A percentile compares a stretch with the other conserved stretches of the same genome.
Evolutionary conservation across 2,329 filamentous ascomycete genomes (phyloP).

Genomic region (Fusarium praegraminearum): DNA sequence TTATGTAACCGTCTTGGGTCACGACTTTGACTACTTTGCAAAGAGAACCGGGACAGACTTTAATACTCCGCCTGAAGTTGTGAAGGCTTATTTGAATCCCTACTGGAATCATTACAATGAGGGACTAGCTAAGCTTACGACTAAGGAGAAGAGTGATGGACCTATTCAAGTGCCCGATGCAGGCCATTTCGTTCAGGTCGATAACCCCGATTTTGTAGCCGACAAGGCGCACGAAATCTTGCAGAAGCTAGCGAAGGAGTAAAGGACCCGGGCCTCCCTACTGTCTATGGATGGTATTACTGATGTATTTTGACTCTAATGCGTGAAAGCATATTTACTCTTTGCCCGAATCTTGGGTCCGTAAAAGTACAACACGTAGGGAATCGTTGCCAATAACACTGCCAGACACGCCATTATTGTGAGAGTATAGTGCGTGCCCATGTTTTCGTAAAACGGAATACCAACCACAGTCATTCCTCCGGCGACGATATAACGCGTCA

Average conservation of each 20-base stretch:
- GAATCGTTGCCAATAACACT: slow-evolving; percentile 47
- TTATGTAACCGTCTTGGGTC: slow-evolving; percentile 42
- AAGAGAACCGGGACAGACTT: slow-evolving; percentile 13
- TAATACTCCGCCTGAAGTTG: slow-evolving; percentile 47
- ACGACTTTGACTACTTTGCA: slow-evolving; percentile 41
- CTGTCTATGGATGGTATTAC: neutral
- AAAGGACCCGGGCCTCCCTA: neutral
- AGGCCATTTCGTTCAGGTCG: slow-evolving; percentile 60
- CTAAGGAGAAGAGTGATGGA: slow-evolving; percentile 52
- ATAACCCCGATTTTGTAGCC: slow-evolving; percentile 62
- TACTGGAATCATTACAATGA: slow-evolving; percentile 67
- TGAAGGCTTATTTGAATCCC: slow-evolving; percentile 64
- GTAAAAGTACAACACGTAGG: slow-evolving; percentile 47
- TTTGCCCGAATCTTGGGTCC: slow-evolving; percentile 39
- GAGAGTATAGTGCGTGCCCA: slow-evolving; percentile 51
- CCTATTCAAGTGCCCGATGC: slow-evolving; percentile 31
- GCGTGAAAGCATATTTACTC: slow-evolving; percentile 36
- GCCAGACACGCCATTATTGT: slow-evolving; percentile 51
- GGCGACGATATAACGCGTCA: slow-evolving; percentile 50
- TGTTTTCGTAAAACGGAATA: slow-evolving; percentile 51
- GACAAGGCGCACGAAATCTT: slow-evolving; percentile 21
- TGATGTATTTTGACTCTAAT: neutral
- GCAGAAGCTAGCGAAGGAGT: slow-evolving; percentile 2
- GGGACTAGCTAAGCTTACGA: slow-evolving; percentile 60
- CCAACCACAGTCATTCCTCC: slow-evolving; percentile 53